Base-by-base conservation (phyloP, 192 early-diverging fungal species). In the Rhizophlyctis rosea region DNA sequence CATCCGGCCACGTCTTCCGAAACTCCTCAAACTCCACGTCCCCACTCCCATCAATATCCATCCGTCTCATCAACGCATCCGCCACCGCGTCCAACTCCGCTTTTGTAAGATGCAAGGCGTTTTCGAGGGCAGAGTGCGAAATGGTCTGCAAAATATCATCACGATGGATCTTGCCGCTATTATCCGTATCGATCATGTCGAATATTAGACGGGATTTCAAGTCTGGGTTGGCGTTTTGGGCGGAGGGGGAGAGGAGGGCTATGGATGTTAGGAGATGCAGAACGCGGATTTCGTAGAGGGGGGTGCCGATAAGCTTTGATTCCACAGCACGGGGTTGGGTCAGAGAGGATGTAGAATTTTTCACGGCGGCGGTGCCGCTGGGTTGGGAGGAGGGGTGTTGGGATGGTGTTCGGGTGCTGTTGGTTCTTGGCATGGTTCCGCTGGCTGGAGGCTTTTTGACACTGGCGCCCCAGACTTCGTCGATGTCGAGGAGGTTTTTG, bases 41-140 rank as follows among this genome's bases (percentile, higher is more conserved):
- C n/a, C 33, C 33, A 57, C 14, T 34, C 9, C 25, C 33, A 16
- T 57, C 18, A 0, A 25, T 34, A 35, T 57, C 56, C 56, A 57
- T 57, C n/a, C 35, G 28, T 35, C 30, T n/a, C 28, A 57, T 57
- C 16, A 57, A 30, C 29, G 29, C 25, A 14, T 57, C 56, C 11
- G 56, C 56, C 21, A 57, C 56, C 11, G 56, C 56, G 28, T 27
- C 56, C 25, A 57, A 24, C 32, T 57, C 56, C 34, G 33, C 25
- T 13, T 57, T 18, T 13, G 56, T 34, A 18, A 57, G 30, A 27
- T 57, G 56, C 25, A 57, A 34, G 11, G 56, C 56, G 35, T 57
- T 57, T 27, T 57, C 56, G 14, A 57, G 3, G 0, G 56, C 56
- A 27, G 56, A 57, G 33, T 57, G 11, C 16, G 29, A 34, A 25